Conservation (phyloP, 2,329 filamentous ascomycete species). For the Neonectria ditissima region DNA sequence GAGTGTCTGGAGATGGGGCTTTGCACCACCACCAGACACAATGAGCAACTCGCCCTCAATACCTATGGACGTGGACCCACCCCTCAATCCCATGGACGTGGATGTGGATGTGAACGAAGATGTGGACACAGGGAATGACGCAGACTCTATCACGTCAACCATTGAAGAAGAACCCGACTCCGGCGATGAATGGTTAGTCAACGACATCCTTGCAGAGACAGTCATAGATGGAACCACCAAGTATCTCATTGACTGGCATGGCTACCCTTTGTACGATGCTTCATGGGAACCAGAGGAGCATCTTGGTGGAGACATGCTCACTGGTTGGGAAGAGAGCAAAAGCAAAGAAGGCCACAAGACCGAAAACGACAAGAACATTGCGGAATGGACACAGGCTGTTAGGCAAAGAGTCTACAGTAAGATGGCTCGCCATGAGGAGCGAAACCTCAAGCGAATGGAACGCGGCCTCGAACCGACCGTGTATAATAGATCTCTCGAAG, state of each 20-base stretch:
- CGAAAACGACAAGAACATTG: conserved; percentile 53
- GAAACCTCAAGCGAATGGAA: conserved; percentile 58
- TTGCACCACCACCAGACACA: neutral
- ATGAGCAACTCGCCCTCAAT: conserved; percentile 3
- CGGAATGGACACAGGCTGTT: conserved; percentile 52
- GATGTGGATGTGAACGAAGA: conserved; percentile 4
- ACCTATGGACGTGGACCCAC: conserved; percentile 6
- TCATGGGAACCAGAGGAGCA: conserved; percentile 65
- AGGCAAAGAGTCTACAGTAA: conserved; percentile 45
- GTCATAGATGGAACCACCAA: conserved; percentile 38
- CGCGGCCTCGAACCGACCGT: conserved; percentile 49
- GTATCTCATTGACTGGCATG: conserved; percentile 55
- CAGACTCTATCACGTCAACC: conserved; percentile 50
- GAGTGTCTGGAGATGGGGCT: conserved; percentile 1
- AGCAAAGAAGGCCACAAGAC: conserved; percentile 49
- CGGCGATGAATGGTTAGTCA: conserved; percentile 62
- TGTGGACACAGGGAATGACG: conserved; percentile 38
- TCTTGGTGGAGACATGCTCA: conserved; percentile 53
- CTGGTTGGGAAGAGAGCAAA: conserved; percentile 59
- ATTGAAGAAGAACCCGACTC: conserved; percentile 49
- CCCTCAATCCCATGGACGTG: conserved; percentile 4
- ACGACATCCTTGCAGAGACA: conserved; percentile 63
- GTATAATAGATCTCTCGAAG: conserved; percentile 34
- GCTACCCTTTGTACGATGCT: conserved; percentile 50
- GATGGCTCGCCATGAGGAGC: conserved; percentile 53